A percentile compares a stretch with the other conserved stretches of the same genome.
phyloP scores from a whole-genome alignment of 306 rosid genomes.

The Abrus pulchellus region DNA sequence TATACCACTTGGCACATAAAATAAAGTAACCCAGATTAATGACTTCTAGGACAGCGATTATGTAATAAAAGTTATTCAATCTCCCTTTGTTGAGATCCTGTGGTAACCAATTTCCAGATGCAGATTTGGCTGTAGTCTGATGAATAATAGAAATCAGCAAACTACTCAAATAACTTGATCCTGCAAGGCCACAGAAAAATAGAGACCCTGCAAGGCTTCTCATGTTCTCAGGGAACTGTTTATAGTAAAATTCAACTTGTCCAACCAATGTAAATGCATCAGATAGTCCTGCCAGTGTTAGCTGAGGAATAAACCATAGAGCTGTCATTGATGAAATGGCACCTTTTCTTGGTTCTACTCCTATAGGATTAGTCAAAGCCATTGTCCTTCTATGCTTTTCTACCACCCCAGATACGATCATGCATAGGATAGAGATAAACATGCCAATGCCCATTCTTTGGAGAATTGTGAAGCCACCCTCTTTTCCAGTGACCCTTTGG shows the following conservation, averaged over 20 bases:
- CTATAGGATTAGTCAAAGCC: conserved; percentile 62
- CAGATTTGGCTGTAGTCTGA: conserved; percentile 17
- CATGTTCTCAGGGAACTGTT: conserved; percentile 96
- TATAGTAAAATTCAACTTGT: conserved; percentile 82
- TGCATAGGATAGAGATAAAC: conserved; percentile 54
- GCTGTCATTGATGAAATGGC: conserved; percentile 82
- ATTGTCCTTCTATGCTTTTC: conserved; percentile 61
- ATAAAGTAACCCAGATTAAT: conserved; percentile 61
- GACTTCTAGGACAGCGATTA: conserved; percentile 54
- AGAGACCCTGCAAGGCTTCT: conserved; percentile 86
- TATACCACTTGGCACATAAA: conserved; percentile 69
- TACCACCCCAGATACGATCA: conserved; percentile 66
- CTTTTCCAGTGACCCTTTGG: conserved; percentile 62
- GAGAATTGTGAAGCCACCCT: conserved; percentile 83
- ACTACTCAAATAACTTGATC: conserved; percentile 60
- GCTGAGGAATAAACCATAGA: conserved; percentile 84
- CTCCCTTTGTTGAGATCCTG: conserved; percentile 68
- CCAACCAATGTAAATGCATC: conserved; percentile 70
- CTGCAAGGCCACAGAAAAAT: conserved; percentile 56
- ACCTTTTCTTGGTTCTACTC: conserved; percentile 69
- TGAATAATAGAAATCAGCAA: conserved; percentile 54
- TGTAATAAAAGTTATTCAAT: conserved; percentile 66
- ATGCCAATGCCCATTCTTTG: conserved; percentile 88
- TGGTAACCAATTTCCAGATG: conserved; percentile 55
- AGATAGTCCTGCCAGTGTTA: conserved; percentile 63